Conservation (phyloP, 2,329 filamentous ascomycete species). For the Aspergillus sp. region DNA sequence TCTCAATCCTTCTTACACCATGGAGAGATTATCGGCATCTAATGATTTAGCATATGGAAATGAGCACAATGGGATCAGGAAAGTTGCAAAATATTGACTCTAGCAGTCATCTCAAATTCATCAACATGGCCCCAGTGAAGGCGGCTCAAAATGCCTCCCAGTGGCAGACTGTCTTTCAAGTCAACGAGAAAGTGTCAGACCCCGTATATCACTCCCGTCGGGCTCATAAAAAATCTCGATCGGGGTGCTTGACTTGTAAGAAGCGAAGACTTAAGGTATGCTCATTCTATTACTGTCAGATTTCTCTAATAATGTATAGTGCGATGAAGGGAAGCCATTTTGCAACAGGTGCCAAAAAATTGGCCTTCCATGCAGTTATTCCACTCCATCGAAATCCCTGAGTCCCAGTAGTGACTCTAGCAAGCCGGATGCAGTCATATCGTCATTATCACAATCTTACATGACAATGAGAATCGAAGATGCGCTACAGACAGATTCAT, state of each 20-base stretch:
- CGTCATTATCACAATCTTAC: conserved; percentile 12
- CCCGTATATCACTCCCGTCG: conserved; percentile 9
- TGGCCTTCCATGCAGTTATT: conserved; percentile 18
- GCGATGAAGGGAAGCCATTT: conserved; percentile 24
- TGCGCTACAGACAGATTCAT: conserved; percentile 3
- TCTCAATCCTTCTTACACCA: too few relatives aligned
- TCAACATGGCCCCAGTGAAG: too few relatives aligned
- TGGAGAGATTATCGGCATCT: too few relatives aligned
- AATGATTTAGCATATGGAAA: too few relatives aligned
- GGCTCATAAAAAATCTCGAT: conserved; percentile 23
- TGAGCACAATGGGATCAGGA: too few relatives aligned
- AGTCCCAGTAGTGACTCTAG: not conserved
- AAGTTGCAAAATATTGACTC: too few relatives aligned
- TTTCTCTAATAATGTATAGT: conserved; percentile 12
- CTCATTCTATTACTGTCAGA: not conserved
- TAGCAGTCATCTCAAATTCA: too few relatives aligned
- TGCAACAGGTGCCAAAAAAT: conserved; percentile 20
- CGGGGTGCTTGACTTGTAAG: conserved; percentile 24
- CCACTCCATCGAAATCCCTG: not conserved
- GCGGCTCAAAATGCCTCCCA: not conserved
- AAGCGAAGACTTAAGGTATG: conserved; percentile 25
- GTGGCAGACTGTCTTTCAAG: conserved; percentile 10
- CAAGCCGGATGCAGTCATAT: conserved; percentile 3
- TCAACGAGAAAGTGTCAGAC: not conserved
- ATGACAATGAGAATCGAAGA: conserved; percentile 9